These are phyloP conservation scores for Tritrichomonas foetus DNA, from an alignment of 208 protist species.

Conservation along the genomic window DNA sequence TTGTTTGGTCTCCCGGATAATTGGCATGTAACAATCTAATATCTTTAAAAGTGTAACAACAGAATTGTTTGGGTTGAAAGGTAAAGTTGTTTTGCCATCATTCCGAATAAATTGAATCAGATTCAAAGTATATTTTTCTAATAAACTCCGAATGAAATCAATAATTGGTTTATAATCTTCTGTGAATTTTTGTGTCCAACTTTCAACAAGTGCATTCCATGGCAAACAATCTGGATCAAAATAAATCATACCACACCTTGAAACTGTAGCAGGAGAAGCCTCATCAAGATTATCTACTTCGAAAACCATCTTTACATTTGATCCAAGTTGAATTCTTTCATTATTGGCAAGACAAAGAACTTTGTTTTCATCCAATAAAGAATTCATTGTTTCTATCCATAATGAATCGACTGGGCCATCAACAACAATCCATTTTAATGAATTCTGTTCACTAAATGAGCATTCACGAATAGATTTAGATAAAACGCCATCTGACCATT, in stretches of 20 bases:
- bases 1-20: neutral
- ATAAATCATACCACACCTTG: conserved; percentile 95
- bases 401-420: conserved; percentile 95
- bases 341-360: conserved; percentile 86
- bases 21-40: neutral
- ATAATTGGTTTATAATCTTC: neutral
- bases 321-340: conserved; percentile 83
- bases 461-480: conserved; percentile 70
- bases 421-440: conserved; percentile 85
- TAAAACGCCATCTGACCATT: conserved; percentile 71
- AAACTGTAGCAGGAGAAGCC: conserved; percentile 94
- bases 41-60: neutral
- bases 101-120: neutral
- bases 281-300: conserved; percentile 91
- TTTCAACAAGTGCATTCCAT: conserved; percentile 81
- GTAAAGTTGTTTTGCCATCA: neutral
- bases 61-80: neutral
- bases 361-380: conserved; percentile 95
- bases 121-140: neutral
- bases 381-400: conserved; percentile 98
- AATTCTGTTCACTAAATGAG: conserved; percentile 62
- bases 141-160: neutral
- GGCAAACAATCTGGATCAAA: conserved; percentile 65
- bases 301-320: conserved; percentile 83
- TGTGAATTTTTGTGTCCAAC: conserved; percentile 68